Percentiles rank a stretch among this genome's conserved stretches.
phyloP scores from a whole-genome alignment of 1,284 basidiomycete genomes.

The Peniophora sp. region DNA sequence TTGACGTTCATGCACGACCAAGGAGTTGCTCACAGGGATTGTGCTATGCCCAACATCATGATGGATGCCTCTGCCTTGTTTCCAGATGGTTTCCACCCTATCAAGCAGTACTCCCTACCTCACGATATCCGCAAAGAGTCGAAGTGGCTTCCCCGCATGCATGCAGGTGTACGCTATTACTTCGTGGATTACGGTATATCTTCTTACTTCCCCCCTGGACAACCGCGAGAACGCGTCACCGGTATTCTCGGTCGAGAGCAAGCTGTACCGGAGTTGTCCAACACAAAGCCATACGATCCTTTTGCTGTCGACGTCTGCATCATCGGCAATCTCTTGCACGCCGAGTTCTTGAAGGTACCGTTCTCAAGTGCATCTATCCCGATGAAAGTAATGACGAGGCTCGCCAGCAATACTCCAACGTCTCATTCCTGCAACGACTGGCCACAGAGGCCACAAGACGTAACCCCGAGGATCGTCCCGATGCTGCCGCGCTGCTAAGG shows the following conservation, averaged over 20 bases:
- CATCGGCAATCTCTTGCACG: slow-evolving; percentile 15
- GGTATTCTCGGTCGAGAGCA: slow-evolving; percentile 15
- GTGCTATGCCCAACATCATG: slow-evolving; percentile 2
- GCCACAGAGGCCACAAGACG: no score
- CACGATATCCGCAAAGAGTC: background rate
- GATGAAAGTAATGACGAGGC: no score
- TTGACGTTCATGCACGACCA: slow-evolving; percentile 11
- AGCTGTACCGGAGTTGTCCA: slow-evolving; percentile 20
- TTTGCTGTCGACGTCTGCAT: slow-evolving; percentile 23
- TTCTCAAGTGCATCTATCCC: no score
- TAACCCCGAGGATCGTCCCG: no score
- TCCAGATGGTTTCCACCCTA: background rate
- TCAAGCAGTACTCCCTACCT: background rate
- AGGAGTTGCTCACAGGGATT: slow-evolving; percentile 10
- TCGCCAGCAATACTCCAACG: no score
- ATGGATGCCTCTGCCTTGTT: slow-evolving; percentile 3
- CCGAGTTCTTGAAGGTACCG: no score
- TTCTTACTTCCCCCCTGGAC: background rate
- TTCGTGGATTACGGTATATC: slow-evolving; percentile 12
- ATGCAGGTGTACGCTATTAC: slow-evolving; percentile 8
- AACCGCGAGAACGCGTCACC: slow-evolving; percentile 3
- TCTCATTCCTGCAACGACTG: no score
- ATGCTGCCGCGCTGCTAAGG: no score
- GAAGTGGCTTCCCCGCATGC: background rate
- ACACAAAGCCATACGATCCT: slow-evolving; percentile 17